phyloP scores from a whole-genome alignment of 2,329 filamentous ascomycete genomes.

The Pezicula carpinea region DNA sequence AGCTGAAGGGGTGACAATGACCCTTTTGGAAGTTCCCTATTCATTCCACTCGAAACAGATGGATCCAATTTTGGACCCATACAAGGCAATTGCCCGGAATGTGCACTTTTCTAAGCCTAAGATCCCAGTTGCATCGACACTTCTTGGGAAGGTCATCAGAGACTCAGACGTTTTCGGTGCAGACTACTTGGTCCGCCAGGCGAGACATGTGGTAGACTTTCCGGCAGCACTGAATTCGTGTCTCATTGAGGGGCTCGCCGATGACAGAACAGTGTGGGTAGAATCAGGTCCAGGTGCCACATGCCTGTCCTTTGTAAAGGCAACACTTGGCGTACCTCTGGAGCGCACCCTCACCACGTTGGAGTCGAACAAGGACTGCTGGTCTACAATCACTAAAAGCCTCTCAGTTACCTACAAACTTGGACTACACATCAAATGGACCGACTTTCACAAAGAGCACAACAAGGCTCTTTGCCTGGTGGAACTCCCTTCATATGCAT shows the following conservation, averaged over 20 bases:
- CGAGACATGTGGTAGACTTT: constrained; percentile 65
- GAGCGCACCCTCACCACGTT: constrained; percentile 37
- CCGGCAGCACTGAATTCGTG: constrained; percentile 54
- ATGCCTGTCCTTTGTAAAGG: constrained; percentile 61
- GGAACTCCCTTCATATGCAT: constrained; percentile 54
- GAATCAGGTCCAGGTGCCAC: constrained; percentile 69
- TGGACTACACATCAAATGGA: constrained; percentile 50
- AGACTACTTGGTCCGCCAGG: constrained; percentile 58
- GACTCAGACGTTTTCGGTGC: constrained; percentile 52
- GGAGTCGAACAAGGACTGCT: constrained; percentile 48
- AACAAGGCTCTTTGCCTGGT: constrained; percentile 47
- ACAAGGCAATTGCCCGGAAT: constrained; percentile 45
- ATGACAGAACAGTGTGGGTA: constrained; percentile 63
- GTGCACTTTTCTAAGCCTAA: constrained; percentile 51
- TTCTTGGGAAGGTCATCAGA: constrained; percentile 54
- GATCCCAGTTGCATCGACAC: constrained; percentile 61
- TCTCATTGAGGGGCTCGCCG: constrained; percentile 50
- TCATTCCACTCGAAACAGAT: constrained; percentile 62
- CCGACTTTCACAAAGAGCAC: constrained; percentile 52
- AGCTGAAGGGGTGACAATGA: constrained; percentile 31
- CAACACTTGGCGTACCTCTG: constrained; percentile 43
- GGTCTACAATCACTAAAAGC: constrained; percentile 46
- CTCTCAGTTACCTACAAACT: constrained; percentile 42
- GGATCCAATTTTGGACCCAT: constrained; percentile 54
- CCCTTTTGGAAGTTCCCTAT: constrained; percentile 57